Base-by-base conservation (phyloP, 1,284 basidiomycete species). In the Sphagnurus paluster region DNA sequence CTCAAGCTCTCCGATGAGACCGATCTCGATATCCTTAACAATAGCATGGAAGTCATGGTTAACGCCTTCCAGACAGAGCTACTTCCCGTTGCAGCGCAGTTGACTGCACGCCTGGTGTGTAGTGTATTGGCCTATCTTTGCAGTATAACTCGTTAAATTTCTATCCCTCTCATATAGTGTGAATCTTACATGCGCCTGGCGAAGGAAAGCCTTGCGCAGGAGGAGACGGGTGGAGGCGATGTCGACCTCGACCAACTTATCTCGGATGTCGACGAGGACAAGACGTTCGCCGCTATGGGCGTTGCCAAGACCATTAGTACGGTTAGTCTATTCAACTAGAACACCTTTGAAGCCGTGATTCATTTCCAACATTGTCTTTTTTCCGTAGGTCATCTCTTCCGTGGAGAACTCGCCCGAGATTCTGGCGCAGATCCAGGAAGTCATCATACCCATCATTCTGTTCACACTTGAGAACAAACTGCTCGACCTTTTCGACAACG, bases 1-100 rank as follows among this genome's bases (percentile, higher is more conserved):
- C 76, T 95, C 54, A 92, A 92, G 65, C 75, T 96, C 29, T 85
- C 88, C 5, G 90, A 94, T 61, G 90, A 94, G 66, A 92, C 90
- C 26, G 93, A 96, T 62, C 71, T 96, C 26, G 93, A 96, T 63
- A 78, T 91, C 36, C 72, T 96, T 40, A 93, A 90, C 57, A 74
- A 70, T 58, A 83, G 82, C 60, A 93, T 92, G 82, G 87, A 90
- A 59, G 80, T 82, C 24, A 85, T 96, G 76, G 93, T 96, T 6
- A 84, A 91, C 56, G 79, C 81, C 36, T 96, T 92, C 77, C 82
- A 89, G 58, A 80, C 81, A 1, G 90, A 96, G 68, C 72, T 96
- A 4, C 70, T 93, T 16, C 93, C 93, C 4, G 93, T 95, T 36
- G 89, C 90, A 13, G 86, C 86, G 25, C 86, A 93, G 63, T 75